These are phyloP conservation scores for Asterionellopsis glacialis DNA, from an alignment of 108 stramenopile species.

Conservation along the genomic window DNA sequence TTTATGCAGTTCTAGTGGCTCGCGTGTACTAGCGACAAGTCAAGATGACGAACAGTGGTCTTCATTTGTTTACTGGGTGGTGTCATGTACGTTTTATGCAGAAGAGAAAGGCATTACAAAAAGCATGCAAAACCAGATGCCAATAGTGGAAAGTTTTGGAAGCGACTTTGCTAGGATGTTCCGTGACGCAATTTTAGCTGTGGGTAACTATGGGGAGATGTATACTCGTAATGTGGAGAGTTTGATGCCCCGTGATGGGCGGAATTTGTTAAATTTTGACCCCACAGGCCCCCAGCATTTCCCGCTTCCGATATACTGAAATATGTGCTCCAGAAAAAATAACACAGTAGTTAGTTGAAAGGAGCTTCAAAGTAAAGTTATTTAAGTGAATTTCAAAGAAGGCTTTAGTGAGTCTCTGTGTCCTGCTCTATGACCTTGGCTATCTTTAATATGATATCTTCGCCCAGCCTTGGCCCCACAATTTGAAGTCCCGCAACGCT, in stretches of 20 bases:
- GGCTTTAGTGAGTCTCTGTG: too few relatives aligned
- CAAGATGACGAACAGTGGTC: constrained; percentile 38
- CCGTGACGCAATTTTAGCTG: not conserved
- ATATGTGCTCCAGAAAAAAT: too few relatives aligned
- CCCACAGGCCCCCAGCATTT: constrained; percentile 2
- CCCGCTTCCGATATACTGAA: not conserved
- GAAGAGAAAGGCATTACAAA: constrained; percentile 31
- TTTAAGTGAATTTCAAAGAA: too few relatives aligned
- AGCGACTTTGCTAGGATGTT: not conserved
- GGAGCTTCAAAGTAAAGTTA: too few relatives aligned
- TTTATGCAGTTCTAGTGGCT: too few relatives aligned
- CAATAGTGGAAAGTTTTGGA: constrained; percentile 1
- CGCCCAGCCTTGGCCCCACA: constrained; percentile 43
- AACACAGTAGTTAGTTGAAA: too few relatives aligned
- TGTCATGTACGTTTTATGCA: constrained; percentile 37
- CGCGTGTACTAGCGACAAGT: too few relatives aligned
- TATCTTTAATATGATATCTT: constrained; percentile 38
- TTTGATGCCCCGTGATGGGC: constrained; percentile 7
- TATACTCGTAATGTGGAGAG: constrained; percentile 10
- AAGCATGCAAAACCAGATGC: constrained; percentile 7
- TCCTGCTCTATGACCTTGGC: constrained; percentile 23
- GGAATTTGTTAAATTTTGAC: constrained; percentile 40
- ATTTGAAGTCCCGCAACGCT: constrained; percentile 33
- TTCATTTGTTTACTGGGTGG: constrained; percentile 43
- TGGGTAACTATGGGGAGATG: constrained; percentile 12